These are phyloP conservation scores for Pythium rhizo-oryzae DNA, from an alignment of 352 stramenopile genomes.

Conservation along the genomic window DNA sequence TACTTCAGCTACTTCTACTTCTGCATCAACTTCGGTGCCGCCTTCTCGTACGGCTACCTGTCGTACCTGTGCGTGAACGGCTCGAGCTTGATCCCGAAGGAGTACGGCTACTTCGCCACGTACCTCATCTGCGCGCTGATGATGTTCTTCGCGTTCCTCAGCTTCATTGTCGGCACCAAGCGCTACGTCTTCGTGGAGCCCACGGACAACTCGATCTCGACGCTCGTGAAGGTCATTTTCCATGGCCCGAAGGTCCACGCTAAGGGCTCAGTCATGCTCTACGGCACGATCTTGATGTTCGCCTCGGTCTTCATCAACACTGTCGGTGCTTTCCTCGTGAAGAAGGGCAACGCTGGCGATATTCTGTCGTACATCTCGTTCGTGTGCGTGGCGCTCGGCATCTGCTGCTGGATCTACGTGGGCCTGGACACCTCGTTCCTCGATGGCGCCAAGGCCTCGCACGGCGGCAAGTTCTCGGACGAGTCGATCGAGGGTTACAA, in stretches of 20 bases:
- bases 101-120: slow-evolving; percentile 82
- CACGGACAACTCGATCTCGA: slow-evolving; percentile 43
- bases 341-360: slow-evolving; percentile 39
- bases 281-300: slow-evolving; percentile 43
- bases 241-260: slow-evolving; percentile 31
- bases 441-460: slow-evolving; percentile 41
- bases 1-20: slow-evolving; percentile 90
- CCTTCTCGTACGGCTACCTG: slow-evolving; percentile 79
- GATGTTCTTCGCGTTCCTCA: slow-evolving; percentile 41
- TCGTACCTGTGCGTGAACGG: slow-evolving; percentile 78
- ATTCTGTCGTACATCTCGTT: slow-evolving; percentile 55
- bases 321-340: slow-evolving; percentile 45
- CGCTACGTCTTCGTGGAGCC: slow-evolving; percentile 59
- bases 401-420: slow-evolving; percentile 47
- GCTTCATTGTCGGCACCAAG: slow-evolving; percentile 44
- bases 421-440: slow-evolving; percentile 52
- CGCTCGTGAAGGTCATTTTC: slow-evolving; percentile 43
- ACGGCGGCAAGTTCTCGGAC: slow-evolving; percentile 43
- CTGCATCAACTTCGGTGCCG: slow-evolving; percentile 68
- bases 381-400: slow-evolving; percentile 35
- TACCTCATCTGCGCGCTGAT: slow-evolving; percentile 57
- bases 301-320: slow-evolving; percentile 55
- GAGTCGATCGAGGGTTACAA: slow-evolving; percentile 51
- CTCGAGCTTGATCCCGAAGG: slow-evolving; percentile 52
- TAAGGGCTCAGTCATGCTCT: slow-evolving; percentile 40